These are phyloP conservation scores for Pichia thaimueangensis DNA, from an alignment of 805 yeast genomes.

Conservation along the genomic window DNA sequence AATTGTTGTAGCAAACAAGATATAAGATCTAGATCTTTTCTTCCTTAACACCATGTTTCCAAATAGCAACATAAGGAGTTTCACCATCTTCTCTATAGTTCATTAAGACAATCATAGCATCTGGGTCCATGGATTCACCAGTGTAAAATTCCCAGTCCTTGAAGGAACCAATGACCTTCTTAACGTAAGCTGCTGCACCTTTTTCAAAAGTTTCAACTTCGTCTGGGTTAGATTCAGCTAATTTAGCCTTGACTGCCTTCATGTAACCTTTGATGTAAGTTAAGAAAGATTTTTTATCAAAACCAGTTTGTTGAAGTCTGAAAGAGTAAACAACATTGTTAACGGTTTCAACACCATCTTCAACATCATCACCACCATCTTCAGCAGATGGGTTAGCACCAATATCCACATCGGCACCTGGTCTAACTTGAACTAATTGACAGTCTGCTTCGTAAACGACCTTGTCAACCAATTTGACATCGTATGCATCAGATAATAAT, in stretches of 20 bases:
- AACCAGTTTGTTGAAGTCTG: slow-evolving; percentile 92
- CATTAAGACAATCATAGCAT: slow-evolving; percentile 94
- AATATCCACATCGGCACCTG: slow-evolving; percentile 89
- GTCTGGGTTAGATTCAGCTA: slow-evolving; percentile 87
- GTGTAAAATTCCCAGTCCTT: slow-evolving; percentile 99
- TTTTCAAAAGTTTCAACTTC: slow-evolving; percentile 84
- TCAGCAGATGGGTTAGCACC: slow-evolving; percentile 99
- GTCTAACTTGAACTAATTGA: slow-evolving; percentile 77
- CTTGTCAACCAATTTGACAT: slow-evolving; percentile 75
- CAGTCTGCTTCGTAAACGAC: slow-evolving; percentile 97
- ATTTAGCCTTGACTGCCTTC: slow-evolving; percentile 89
- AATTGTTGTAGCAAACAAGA: neutral
- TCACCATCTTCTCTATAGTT: slow-evolving; percentile 99
- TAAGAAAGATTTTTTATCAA: slow-evolving; percentile 97
- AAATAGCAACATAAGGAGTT: slow-evolving; percentile 94
- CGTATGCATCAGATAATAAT: slow-evolving; percentile 96
- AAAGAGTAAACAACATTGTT: slow-evolving; percentile 98
- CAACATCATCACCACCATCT: slow-evolving; percentile 78
- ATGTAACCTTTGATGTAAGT: slow-evolving; percentile 98
- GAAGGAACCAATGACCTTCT: slow-evolving; percentile 93
- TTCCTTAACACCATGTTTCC: slow-evolving; percentile 96
- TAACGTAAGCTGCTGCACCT: slow-evolving; percentile 94
- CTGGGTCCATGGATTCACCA: slow-evolving; percentile 99
- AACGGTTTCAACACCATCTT: slow-evolving; percentile 83
- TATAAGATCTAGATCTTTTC: slow-evolving; percentile 66